Base-by-base conservation (phyloP, 768 basidiomycete species). In the Leccinum subtestaceum region DNA sequence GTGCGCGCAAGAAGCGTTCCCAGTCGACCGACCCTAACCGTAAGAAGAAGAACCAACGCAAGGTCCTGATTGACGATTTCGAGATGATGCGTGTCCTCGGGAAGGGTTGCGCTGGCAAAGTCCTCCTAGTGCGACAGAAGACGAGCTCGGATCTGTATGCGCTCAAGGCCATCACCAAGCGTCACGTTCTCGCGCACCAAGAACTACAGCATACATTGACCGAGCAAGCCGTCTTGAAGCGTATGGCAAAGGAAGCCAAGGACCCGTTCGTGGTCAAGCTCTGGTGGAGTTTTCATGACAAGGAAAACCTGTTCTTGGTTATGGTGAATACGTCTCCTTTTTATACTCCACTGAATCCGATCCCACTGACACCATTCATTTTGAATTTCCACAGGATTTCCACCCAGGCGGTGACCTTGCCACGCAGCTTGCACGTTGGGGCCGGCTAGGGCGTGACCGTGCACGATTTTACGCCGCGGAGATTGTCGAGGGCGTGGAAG, bases 201-300 rank as follows among this genome's bases (percentile, higher is more conserved):
- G 97, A 99, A 75, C 78, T 99, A 57, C 88, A 91, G 68, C 97
- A 98, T 75, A 98, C 96, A 3, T 80, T 97, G 61, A 96, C 95
- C 3, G 97, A 99, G 75, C 94, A 98, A 73, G 88, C 91, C 7
- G 96, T 99, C 32, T 76, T 99, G 69, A 95, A 92, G 75, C 82
- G 92, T 46, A 95, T 98, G 89, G 91, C 94, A 1, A 91, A 93
- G 4, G 86, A 89, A 66, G 84, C 86, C 58, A 82, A 84, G 65
- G 94, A 98, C 71, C 94, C 94, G 11, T 99, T 98, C 72, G 91
- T 98, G 54, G 93, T 98, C 60, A 93, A 89, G 72, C 83, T 99
- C 17, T 92, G 93, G 86, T 95, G 92, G 89, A 91, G 91, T 74
- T 99, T 98, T 78, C 95, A 98, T 74, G 95, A 98, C 76, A 91